Evolutionary conservation across 1,139 yeast species (phyloP).

Genomic region (Protomyces lactucae-debilis): DNA sequence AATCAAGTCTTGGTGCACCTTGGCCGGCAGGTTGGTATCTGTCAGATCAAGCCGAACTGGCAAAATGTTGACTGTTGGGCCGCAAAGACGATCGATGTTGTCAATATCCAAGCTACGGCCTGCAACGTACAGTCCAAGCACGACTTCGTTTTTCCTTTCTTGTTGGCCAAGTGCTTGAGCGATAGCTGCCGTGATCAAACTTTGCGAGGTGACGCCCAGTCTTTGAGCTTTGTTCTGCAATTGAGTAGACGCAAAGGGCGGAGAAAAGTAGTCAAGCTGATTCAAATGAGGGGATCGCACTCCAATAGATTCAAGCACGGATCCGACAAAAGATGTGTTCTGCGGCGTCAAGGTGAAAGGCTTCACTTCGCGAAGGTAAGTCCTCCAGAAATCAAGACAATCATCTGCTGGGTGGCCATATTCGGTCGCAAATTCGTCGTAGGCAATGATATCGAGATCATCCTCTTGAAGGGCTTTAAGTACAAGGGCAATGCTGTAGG

Average conservation of each 20-base stretch:
- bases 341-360: neutral
- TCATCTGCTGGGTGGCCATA: neutral
- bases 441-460: slow-evolving; percentile 5
- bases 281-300: neutral
- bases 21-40: neutral
- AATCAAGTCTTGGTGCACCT: slow-evolving; percentile 2
- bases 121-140: slow-evolving; percentile 34
- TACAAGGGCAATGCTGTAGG: slow-evolving; percentile 32
- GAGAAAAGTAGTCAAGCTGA: neutral
- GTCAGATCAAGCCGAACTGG: slow-evolving; percentile 30
- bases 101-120: slow-evolving; percentile 32
- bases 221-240: neutral
- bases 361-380: neutral
- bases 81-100: slow-evolving; percentile 21
- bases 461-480: slow-evolving; percentile 18
- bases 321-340: neutral
- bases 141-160: neutral
- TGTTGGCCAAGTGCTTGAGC: slow-evolving; percentile 9
- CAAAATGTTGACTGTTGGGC: slow-evolving; percentile 34
- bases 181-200: slow-evolving; percentile 30
- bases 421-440: neutral
- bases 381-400: slow-evolving; percentile 4
- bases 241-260: neutral
- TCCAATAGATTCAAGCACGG: neutral
- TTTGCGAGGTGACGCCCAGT: slow-evolving; percentile 25